Base-by-base conservation (phyloP, 176 grass and related monocot genomes). In the Triticum urartu region DNA sequence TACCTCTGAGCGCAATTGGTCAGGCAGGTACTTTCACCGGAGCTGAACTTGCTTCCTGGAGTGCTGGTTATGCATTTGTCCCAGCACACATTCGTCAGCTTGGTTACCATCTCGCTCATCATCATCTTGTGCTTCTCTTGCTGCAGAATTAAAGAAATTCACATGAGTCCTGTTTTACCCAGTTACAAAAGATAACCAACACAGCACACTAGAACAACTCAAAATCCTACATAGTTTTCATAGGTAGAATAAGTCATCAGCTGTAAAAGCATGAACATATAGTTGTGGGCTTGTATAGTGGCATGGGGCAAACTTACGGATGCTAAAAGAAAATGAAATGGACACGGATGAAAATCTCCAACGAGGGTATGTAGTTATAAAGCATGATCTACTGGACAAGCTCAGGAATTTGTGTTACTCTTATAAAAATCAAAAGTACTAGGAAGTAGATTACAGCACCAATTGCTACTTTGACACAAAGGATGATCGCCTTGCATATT, bases 1-100 rank as follows among this genome's bases (percentile, higher is more conserved):
- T 60, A 95, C 45, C 95, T 90, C 86, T 93, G 89, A 3, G 92
- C 89, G 40, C 91, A 97, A 56, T 95, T 93, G 80, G 85, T 91
- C 20, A 97, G 87, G 79, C 95, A 97, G 42, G 82, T 88, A 8
- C 89, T 84, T 87, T 97, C 95, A 3, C 92, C 71, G 1, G 95
- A 95, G 85, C 92, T 95, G 83, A 97, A 95, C 66, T 95, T 97
- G 74, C 75, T 95, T 30, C 95, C 95, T 6, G 91, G 95, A 22
- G 85, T 91, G 75, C 95, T 22, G 38, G 95, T 95, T 40, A 97
- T 93, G 87, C 95, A 97, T 79, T 97, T 97, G 85, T 93, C 95
- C 95, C 92, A 97, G 75, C 95, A 97, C 40, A 85, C 79, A 62
- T 78, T 89, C 9, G 95, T 93, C 25, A 95, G 52, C 85, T 95